Evolutionary conservation across 805 yeast species (phyloP).

Genomic region (Barnettozyma wickerhamii): DNA sequence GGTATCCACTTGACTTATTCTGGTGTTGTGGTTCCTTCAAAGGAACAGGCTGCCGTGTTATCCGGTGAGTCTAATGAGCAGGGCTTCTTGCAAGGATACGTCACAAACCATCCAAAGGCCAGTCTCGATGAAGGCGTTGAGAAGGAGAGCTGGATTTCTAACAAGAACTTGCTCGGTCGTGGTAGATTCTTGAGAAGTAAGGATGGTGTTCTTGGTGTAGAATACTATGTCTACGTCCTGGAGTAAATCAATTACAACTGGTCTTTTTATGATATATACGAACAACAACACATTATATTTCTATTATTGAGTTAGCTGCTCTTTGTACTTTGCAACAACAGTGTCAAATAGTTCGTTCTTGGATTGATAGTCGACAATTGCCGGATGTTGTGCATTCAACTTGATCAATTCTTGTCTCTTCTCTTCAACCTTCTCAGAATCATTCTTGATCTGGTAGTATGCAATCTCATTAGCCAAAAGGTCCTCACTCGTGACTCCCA

Average conservation of each 20-base stretch:
- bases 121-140: constrained; percentile 37
- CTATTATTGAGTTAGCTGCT: constrained; percentile 11
- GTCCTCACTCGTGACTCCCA: constrained; percentile 37
- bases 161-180: constrained; percentile 48
- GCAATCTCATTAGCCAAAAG: constrained; percentile 64
- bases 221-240: constrained; percentile 41
- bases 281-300: not conserved
- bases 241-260: constrained; percentile 7
- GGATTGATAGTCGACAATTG: constrained; percentile 52
- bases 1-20: constrained; percentile 41
- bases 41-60: constrained; percentile 33
- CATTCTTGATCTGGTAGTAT: constrained; percentile 52
- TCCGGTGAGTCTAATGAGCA: constrained; percentile 27
- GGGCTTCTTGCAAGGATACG: constrained; percentile 43
- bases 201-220: constrained; percentile 44
- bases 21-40: constrained; percentile 43
- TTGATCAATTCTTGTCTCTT: constrained; percentile 43
- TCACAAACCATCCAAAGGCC: constrained; percentile 44
- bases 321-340: constrained; percentile 55
- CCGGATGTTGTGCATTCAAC: constrained; percentile 52
- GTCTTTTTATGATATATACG: not conserved
- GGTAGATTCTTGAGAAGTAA: constrained; percentile 54
- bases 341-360: constrained; percentile 65
- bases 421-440: constrained; percentile 27
- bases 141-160: constrained; percentile 47